Evolutionary conservation across 768 basidiomycete species (phyloP).

Genomic region (Leccinum truebloodii): DNA sequence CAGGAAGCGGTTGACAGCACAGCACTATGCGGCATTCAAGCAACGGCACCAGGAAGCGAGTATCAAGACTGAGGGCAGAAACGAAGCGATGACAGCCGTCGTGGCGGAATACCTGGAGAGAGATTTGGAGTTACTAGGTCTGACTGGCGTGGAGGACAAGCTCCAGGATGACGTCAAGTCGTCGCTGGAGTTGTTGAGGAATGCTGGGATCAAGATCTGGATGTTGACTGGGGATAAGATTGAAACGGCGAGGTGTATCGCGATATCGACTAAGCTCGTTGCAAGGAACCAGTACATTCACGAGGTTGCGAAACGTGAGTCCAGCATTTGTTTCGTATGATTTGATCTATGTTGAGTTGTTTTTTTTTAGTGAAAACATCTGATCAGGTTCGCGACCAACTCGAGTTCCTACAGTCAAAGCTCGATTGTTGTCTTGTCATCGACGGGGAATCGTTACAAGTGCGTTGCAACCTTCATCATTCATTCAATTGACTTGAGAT

Average conservation of each 20-base stretch:
- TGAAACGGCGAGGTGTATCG: conserved; percentile 97
- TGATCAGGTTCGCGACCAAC: conserved; percentile 79
- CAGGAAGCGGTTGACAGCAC: conserved; percentile 68
- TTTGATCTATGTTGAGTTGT: conserved; percentile 5
- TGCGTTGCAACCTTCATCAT: conserved; percentile 32
- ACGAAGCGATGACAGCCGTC: conserved; percentile 76
- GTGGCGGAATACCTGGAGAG: conserved; percentile 79
- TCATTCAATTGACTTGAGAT: background rate
- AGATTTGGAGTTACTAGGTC: conserved; percentile 87
- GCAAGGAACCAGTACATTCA: conserved; percentile 97
- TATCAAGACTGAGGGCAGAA: conserved; percentile 73
- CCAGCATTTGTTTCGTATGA: background rate
- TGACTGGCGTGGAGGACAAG: conserved; percentile 99
- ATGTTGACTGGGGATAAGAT: conserved; percentile 99
- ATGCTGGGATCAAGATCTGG: conserved; percentile 99
- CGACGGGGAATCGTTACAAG: conserved; percentile 95
- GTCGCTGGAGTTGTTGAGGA: conserved; percentile 88
- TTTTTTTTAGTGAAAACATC: conserved; percentile 72
- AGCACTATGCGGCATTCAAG: conserved; percentile 76
- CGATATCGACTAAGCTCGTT: conserved; percentile 95
- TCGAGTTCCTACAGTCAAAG: conserved; percentile 93
- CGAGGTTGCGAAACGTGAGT: conserved; percentile 85
- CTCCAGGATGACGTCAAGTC: conserved; percentile 95
- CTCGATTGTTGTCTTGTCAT: conserved; percentile 98
- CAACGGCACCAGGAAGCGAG: conserved; percentile 73